These are phyloP conservation scores for Starmerella cellae DNA, from an alignment of 805 yeast species.

Conservation along the genomic window DNA sequence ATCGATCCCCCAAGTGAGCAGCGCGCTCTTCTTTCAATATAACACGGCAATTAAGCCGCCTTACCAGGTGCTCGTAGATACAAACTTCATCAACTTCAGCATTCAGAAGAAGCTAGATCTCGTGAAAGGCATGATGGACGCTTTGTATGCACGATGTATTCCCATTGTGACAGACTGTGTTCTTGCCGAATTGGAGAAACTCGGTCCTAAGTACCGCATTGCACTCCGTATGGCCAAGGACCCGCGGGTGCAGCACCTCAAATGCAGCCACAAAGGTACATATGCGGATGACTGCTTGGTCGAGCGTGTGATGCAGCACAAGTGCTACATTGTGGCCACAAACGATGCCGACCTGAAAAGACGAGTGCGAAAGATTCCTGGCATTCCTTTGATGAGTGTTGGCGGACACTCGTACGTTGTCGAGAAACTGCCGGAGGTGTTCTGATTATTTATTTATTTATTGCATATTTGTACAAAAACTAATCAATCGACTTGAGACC, in stretches of 20 bases:
- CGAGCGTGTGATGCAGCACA: constrained; percentile 85
- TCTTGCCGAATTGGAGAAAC: constrained; percentile 90
- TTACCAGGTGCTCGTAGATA: constrained; percentile 88
- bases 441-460: constrained; percentile 19
- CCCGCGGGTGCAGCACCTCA: constrained; percentile 75
- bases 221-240: constrained; percentile 88
- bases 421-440: constrained; percentile 86
- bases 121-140: constrained; percentile 95
- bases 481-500: too few relatives aligned
- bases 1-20: constrained; percentile 83
- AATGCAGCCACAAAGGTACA: constrained; percentile 87
- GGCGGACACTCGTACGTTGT: constrained; percentile 86
- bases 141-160: constrained; percentile 84
- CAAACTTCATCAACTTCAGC: constrained; percentile 91
- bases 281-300: constrained; percentile 98
- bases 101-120: constrained; percentile 91
- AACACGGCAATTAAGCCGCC: constrained; percentile 96
- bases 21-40: constrained; percentile 87
- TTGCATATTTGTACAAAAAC: too few relatives aligned
- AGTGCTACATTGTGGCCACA: constrained; percentile 93
- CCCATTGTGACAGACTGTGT: constrained; percentile 96
- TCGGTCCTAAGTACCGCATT: constrained; percentile 88
- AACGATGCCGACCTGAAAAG: constrained; percentile 95
- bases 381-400: constrained; percentile 92
- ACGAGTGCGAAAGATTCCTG: constrained; percentile 90